Base-by-base conservation (phyloP, 176 grass and related monocot genomes). In the Oryza australiensis region DNA sequence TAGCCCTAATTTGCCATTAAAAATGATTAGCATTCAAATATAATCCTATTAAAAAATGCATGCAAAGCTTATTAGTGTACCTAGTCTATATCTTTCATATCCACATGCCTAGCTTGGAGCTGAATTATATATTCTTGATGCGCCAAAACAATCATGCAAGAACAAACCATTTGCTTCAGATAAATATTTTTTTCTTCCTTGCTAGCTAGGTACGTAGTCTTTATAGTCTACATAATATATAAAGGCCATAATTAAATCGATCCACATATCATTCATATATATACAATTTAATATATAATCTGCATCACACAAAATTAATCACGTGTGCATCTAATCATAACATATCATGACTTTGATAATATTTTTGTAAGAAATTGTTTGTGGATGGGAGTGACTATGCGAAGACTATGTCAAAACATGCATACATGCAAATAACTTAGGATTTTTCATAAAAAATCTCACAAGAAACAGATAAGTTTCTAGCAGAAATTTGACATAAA, bases 61-160 rank as follows among this genome's bases (percentile, higher is more conserved):
- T 23, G 10, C 22, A 41, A 35, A 38, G 16, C 10, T 12, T 38
- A 30, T 74, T 57, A 68, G 22, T 64, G 49, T 28, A 42, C 26
- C 67, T 34, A 46, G 57, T 72, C 84, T 76, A 16, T 71, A 71
- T 24, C 12, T 23, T 49, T 9, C 26, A 20, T 7, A 60, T 63
- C 64, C 26, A 82, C 49, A 82, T 81, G 71, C 77, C 71, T 76
- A 29, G 22, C 6, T 49, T 37, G 26, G 48, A 34, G 29, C 6
- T 28, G 76, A 55, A 55, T 55, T 22, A 60, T 75, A 75, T 81
- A 62, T 62, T 46, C 37, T 34, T 24, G 11, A 26, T 26, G 65
- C 27, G 43, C 9, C 64, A 69, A 86, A 81, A 42, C 30, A 68
- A 5, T 12, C 45, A 62, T 60, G 46, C 34, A 20, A 41, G 22